Evolutionary conservation across 495 filamentous ascomycete genomes (phyloP), one percentile per base, ranked within the genome.

Genomic region (Collariella sp.): DNA sequence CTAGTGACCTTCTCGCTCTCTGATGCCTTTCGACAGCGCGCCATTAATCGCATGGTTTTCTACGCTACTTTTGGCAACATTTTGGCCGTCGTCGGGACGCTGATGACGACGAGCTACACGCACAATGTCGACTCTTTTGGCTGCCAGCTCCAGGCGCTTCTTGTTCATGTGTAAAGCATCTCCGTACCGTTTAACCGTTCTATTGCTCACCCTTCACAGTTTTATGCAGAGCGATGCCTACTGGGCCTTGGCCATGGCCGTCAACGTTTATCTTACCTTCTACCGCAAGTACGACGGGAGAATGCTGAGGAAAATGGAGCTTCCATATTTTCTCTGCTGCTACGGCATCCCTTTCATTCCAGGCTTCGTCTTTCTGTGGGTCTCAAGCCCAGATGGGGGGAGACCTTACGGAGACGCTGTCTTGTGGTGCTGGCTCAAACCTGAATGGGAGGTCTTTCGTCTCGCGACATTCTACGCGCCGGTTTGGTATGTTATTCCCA

Each of bases 31-130:
- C 80, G 84, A 54, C 90, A 91, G 69, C 88, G 57, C 5, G 56
- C 89, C n/a, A 90, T 95, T 70, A 94, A 94, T 61, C 79, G 89
- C 3, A 73, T 95, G 4, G 80, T 91, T 10, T 94, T 95, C 67
- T 91, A 84, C 63, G 89, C 89, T 2, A 85, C 84, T 5, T 87
- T 89, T 62, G 89, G 88, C 33, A 95, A 95, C 61, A 74, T 91
- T 34, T 73, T 89, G 67, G 83, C 85, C 46, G 93, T 88, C 67
- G 76, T 90, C 15, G 89, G 84, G 4, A 88, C 88, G 0, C 64
- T 94, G 23, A 87, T 91, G 58, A 81, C 84, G 0, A 74, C 77
- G 35, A 76, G 73, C n/a, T 82, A 78, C 18, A 72, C 79, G 6
- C 54, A 57, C 7, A 71, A 79, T 0, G 47, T 61, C 7, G 60